Evolutionary conservation across 2,329 filamentous ascomycete species (phyloP).

Genomic region (Lachnellula cervina): DNA sequence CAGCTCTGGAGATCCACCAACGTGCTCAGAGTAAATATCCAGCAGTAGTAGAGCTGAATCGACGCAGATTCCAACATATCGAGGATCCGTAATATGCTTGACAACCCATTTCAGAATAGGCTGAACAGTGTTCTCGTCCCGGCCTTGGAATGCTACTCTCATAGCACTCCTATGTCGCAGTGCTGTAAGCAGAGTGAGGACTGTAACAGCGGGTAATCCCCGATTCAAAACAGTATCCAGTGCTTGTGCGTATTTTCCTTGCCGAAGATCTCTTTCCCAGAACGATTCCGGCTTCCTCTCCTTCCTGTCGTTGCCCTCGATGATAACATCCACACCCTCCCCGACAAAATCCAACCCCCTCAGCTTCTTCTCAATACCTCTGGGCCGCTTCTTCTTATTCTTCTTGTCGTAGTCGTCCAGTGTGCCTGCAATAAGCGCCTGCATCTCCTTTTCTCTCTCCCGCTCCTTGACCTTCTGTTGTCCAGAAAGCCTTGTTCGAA

Average conservation of each 20-base stretch:
- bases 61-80: slow-evolving; percentile 73
- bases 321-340: slow-evolving; percentile 82
- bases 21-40: slow-evolving; percentile 80
- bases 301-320: slow-evolving; percentile 66
- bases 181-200: slow-evolving; percentile 75
- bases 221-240: slow-evolving; percentile 71
- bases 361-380: slow-evolving; percentile 53
- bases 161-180: slow-evolving; percentile 85
- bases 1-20: slow-evolving; percentile 68
- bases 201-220: slow-evolving; percentile 52
- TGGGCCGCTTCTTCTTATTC: slow-evolving; percentile 61
- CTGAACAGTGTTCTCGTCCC: slow-evolving; percentile 76
- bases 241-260: slow-evolving; percentile 70
- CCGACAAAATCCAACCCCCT: slow-evolving; percentile 75
- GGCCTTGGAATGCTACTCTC: slow-evolving; percentile 69
- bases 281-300: slow-evolving; percentile 60
- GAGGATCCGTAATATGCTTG: slow-evolving; percentile 75
- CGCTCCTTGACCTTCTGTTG: slow-evolving; percentile 71
- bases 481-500: slow-evolving; percentile 83
- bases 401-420: slow-evolving; percentile 73
- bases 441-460: slow-evolving; percentile 79
- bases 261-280: slow-evolving; percentile 80
- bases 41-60: slow-evolving; percentile 79
- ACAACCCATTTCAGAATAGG: slow-evolving; percentile 81
- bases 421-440: slow-evolving; percentile 70